Evolutionary conservation across 2,329 filamentous ascomycete genomes (phyloP), one percentile per base, ranked within the genome.

Genomic region (Fusarium begoniae): DNA sequence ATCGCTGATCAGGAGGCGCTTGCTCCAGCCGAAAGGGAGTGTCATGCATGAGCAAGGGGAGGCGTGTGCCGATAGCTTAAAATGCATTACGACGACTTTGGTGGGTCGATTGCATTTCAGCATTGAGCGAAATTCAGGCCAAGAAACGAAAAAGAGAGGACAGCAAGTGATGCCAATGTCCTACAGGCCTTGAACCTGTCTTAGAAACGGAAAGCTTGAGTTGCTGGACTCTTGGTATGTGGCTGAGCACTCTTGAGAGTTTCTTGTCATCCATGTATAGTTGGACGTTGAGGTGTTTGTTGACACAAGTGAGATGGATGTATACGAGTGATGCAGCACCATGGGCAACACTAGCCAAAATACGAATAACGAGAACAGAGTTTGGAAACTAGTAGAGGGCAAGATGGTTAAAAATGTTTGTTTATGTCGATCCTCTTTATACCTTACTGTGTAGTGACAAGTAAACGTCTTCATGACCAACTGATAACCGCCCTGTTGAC

Each of bases 1-100:
- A 74, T 74, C 68, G 64, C 61, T 67, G 70, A 73, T 75, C 63
- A 67, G 44, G 47, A 47, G 53, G 50, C 43, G 56, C 40, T 51
- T 68, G 50, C 38, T 61, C 66, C 56, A 72, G 55, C 59, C 57
- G 68, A 70, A 48, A 54, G 64, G 63, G 67, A 69, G 72, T 28
- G 51, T n/a, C 41, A 40, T 51, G 48, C 20, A 50, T 32, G 44
- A 54, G 55, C 32, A 26, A 43, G 44, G 26, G 43, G 54, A n/a
- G 59, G 59, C 35, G 73, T 64, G 24, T 48, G 28, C 41, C 17
- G 50, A 62, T 40, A 57, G 50, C 51, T 41, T 26, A 61, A 62
- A 65, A 67, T 53, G 60, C 65, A 75, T 74, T 75, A 74, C 72
- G 72, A 74, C 72, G 72, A 69, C 71, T 66, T 50, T 47, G 62